A percentile compares a stretch with the other conserved stretches of the same genome.
These are phyloP conservation scores for Kwoniella dendrophila DNA, from an alignment of 768 basidiomycete genomes.

Conservation along the genomic window DNA sequence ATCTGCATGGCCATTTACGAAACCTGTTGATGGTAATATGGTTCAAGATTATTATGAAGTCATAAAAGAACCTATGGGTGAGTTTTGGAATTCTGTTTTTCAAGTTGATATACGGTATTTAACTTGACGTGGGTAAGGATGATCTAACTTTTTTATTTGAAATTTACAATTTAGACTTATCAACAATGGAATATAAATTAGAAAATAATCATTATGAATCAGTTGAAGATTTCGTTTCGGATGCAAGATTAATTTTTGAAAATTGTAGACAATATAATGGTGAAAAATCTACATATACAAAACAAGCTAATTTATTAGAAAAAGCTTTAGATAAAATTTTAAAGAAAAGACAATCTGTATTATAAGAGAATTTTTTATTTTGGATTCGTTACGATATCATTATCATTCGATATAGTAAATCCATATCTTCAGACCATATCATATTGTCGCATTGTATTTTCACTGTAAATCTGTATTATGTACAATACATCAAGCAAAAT, in stretches of 20 bases:
- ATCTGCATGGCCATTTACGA: constrained; percentile 81
- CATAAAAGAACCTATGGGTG: constrained; percentile 90
- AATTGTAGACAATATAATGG: constrained; percentile 90
- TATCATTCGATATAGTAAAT: too few relatives aligned
- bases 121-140: neutral
- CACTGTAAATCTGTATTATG: too few relatives aligned
- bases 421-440: too few relatives aligned
- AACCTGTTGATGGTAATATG: constrained; percentile 75
- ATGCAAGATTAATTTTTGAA: constrained; percentile 80
- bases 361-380: neutral
- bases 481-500: too few relatives aligned
- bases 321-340: constrained; percentile 64
- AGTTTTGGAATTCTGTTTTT: constrained; percentile 43
- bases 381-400: neutral
- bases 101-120: neutral
- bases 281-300: constrained; percentile 70
- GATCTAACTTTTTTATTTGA: neutral
- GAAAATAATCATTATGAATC: constrained; percentile 77
- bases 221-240: constrained; percentile 73
- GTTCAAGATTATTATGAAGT: constrained; percentile 89
- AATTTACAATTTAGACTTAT: constrained; percentile 65
- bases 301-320: constrained; percentile 82
- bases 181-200: constrained; percentile 86
- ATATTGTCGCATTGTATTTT: too few relatives aligned
- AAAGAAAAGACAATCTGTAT: constrained; percentile 44